phyloP scores from a whole-genome alignment of 768 basidiomycete species.

The Termitomyces heimii region DNA sequence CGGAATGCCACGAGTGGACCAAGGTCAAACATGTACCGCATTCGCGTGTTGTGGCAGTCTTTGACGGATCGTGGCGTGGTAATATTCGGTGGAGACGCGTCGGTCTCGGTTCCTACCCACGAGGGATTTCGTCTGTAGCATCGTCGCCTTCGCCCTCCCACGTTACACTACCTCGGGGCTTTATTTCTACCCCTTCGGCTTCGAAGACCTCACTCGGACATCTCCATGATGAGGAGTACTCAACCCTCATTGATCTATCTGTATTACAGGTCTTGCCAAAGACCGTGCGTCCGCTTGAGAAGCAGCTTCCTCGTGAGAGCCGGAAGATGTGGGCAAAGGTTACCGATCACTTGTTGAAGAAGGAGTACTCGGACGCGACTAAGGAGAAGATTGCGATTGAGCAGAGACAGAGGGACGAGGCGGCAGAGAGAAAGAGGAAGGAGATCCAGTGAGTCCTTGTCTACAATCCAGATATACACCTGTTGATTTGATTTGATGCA shows the following conservation, averaged over 20 bases:
- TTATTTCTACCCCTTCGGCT: conserved; percentile 28
- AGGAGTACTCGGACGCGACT: conserved; percentile 90
- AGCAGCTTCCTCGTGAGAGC: conserved; percentile 79
- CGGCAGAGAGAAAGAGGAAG: conserved; percentile 80
- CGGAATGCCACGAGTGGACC: conserved; percentile 66
- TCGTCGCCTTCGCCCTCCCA: conserved; percentile 47
- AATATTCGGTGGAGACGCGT: conserved; percentile 74
- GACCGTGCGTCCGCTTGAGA: conserved; percentile 72
- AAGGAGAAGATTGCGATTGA: conserved; percentile 89
- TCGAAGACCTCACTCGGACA: conserved; percentile 40
- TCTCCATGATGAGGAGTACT: conserved; percentile 47
- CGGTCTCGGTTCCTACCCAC: conserved; percentile 37
- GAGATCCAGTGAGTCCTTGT: conserved; percentile 61
- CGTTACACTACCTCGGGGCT: conserved; percentile 29
- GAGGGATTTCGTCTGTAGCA: conserved; percentile 32
- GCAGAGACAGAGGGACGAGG: conserved; percentile 87
- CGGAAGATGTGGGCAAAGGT: conserved; percentile 84
- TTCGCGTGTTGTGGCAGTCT: conserved; percentile 66
- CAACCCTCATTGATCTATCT: conserved; percentile 72
- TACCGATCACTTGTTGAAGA: conserved; percentile 65
- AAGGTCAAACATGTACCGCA: conserved; percentile 88
- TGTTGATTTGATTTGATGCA: conserved; percentile 15
- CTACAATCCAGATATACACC: neutral
- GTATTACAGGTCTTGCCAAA: conserved; percentile 73
- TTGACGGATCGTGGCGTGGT: conserved; percentile 88